Conservation (phyloP, 2,329 filamentous ascomycete species). For the Claviceps maximensis region DNA sequence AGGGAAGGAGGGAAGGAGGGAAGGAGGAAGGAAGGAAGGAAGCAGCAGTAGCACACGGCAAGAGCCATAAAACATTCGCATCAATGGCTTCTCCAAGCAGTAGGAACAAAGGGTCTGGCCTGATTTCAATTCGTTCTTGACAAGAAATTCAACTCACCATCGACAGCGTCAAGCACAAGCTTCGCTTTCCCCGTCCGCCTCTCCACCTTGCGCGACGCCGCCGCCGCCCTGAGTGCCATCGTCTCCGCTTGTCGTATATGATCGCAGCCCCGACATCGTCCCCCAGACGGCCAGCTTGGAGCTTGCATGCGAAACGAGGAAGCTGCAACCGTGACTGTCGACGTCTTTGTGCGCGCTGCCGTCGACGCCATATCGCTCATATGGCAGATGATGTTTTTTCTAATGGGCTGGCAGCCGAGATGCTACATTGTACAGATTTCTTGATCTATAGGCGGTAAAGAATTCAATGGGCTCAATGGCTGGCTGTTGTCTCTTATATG, state of each 20-base stretch:
- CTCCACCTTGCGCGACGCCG: neutral
- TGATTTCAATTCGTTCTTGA: no score
- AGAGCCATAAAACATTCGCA: no score
- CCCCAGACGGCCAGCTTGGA: neutral
- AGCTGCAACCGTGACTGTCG: neutral
- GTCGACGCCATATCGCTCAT: neutral
- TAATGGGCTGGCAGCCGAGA: neutral
- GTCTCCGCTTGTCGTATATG: slow-evolving; percentile 4
- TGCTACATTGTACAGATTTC: neutral
- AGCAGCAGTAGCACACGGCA: no score
- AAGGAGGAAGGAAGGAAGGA: no score
- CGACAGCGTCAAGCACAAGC: neutral
- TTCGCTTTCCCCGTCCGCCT: neutral
- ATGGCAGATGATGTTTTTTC: neutral
- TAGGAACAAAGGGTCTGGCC: no score
- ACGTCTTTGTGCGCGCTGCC: neutral
- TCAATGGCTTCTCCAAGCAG: no score
- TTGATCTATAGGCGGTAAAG: neutral
- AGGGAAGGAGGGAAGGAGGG: no score
- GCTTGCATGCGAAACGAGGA: neutral
- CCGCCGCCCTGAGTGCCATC: neutral
- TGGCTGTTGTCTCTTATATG: neutral
- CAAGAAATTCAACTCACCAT: slow-evolving; percentile 4
- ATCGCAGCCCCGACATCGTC: slow-evolving; percentile 5
- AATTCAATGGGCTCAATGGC: neutral